Evolutionary conservation across 306 rosid species (phyloP), one percentile per base, ranked within the genome.

Genomic region (Datisca glomerata): DNA sequence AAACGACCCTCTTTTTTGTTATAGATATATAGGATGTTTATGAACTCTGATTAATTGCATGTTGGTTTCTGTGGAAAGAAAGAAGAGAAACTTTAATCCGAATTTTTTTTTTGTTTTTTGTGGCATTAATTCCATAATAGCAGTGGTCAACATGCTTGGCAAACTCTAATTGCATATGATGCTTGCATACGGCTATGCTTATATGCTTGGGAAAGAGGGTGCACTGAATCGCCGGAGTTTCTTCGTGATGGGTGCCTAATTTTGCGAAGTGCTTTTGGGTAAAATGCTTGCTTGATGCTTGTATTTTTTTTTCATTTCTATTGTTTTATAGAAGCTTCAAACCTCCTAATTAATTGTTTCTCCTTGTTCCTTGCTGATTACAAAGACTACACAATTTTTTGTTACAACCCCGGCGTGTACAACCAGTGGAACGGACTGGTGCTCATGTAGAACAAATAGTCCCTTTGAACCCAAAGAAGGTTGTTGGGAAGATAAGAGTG

Each of bases 221-320:
- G 95, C 68, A 55, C 81, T 8, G 91, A 89, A 53, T 94, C 98
- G 24, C 86, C 95, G 0, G 93, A 78, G 55, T 89, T 89, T 69
- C 67, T 89, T 12, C 75, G 59, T 25, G 82, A 81, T 38, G 91
- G 73, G 65, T 89, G 98, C 36, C 37, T 80, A 44, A 74, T 69
- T 65, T 92, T 89, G 53, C 71, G 94, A 57, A 73, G 71, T 70
- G 98, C 98, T 60, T 80, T 89, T 67, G 98, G 96, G 98, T 89
- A 57, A 21, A 74, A 46, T 36, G 9, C 62, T 31, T 20, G 24
- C 47, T 66, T 21, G n/a, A n/a, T n/a, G n/a, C 43, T 50, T 23
- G 16, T 50, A 11, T 13, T n/a, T 36, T 57, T 18, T 14, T 17
- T 21, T 41, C 16, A 47, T 42, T 19, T 53, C 29, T 17, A 3